Evolutionary conservation across 495 filamentous ascomycete genomes (phyloP).

Genomic region (Penicillium atrosanguineum): DNA sequence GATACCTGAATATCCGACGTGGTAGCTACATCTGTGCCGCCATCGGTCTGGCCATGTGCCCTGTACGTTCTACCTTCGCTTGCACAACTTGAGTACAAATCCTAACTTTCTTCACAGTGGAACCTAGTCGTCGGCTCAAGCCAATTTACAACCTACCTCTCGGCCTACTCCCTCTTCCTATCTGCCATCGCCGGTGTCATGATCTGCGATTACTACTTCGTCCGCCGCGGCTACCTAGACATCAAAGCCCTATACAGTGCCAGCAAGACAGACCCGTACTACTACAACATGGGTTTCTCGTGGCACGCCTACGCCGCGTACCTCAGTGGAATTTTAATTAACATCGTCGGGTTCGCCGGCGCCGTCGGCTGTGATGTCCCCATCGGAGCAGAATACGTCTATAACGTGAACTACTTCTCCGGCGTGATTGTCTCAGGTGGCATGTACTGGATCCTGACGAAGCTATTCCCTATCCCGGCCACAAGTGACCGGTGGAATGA

Average conservation of each 20-base stretch:
- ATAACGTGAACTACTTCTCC: conserved; percentile 85
- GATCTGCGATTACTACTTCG: conserved; percentile 84
- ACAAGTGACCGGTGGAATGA: conserved; percentile 78
- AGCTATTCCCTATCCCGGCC: conserved; percentile 69
- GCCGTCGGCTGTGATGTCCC: conserved; percentile 72
- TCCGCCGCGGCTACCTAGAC: conserved; percentile 79
- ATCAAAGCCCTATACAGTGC: conserved; percentile 78
- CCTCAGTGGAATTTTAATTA: conserved; percentile 82
- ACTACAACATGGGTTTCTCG: conserved; percentile 68
- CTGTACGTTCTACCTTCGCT: conserved; percentile 36
- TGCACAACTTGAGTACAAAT: background rate
- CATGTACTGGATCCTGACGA: conserved; percentile 70
- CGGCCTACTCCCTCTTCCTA: conserved; percentile 93
- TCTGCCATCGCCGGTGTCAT: conserved; percentile 91
- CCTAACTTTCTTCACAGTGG: conserved; percentile 48
- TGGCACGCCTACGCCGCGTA: conserved; percentile 85
- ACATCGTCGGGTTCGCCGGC: conserved; percentile 88
- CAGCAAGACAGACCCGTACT: conserved; percentile 66
- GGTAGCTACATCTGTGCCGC: conserved; percentile 86
- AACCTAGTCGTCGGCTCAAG: conserved; percentile 75
- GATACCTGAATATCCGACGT: conserved; percentile 83
- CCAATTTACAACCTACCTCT: conserved; percentile 92
- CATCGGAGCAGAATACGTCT: conserved; percentile 80
- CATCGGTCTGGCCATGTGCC: conserved; percentile 84
- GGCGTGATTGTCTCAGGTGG: conserved; percentile 69